Percentiles rank a stretch among this genome's conserved stretches.
phyloP scores from a whole-genome alignment of 1,284 basidiomycete species.

The Afroboletus lepidellus region DNA sequence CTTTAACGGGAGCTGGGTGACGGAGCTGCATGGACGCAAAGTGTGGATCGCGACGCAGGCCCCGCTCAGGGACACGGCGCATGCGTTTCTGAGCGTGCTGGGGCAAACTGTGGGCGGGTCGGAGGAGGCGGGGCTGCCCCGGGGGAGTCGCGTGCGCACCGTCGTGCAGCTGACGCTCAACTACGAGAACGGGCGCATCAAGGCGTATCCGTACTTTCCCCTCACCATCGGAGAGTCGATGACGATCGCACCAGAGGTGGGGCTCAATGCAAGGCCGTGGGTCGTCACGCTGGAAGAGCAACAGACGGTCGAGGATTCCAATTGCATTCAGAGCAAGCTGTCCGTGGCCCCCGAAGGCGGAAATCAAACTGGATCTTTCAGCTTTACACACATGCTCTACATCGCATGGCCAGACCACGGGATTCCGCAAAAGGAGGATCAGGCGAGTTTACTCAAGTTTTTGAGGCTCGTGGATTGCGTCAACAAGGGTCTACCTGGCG shows the following conservation, averaged over 20 bases:
- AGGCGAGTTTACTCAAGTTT: constrained; percentile 58
- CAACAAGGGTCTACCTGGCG: constrained; percentile 46
- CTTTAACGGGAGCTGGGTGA: constrained; percentile 82
- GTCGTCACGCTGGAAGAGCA: constrained; percentile 53
- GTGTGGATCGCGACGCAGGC: constrained; percentile 87
- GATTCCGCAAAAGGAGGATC: constrained; percentile 59
- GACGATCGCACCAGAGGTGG: constrained; percentile 48
- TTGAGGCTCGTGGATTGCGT: constrained; percentile 55
- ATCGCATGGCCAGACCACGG: constrained; percentile 83
- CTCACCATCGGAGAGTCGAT: constrained; percentile 51
- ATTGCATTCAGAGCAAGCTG: constrained; percentile 59
- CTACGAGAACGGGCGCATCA: constrained; percentile 61
- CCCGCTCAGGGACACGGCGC: constrained; percentile 64
- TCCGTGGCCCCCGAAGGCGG: constrained; percentile 33
- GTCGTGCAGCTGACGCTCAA: constrained; percentile 78
- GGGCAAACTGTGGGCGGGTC: constrained; percentile 46
- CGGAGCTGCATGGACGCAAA: constrained; percentile 66
- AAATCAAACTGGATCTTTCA: constrained; percentile 36
- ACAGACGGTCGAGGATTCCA: constrained; percentile 48
- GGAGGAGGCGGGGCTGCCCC: constrained; percentile 31
- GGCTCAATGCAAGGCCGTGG: constrained; percentile 41
- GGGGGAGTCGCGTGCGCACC: constrained; percentile 54
- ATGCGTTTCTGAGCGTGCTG: constrained; percentile 73
- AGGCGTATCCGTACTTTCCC: constrained; percentile 79
- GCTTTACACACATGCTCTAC: constrained; percentile 73